Evolutionary conservation across 495 filamentous ascomycete species (phyloP), one percentile per base, ranked within the genome.

Genomic region (Annulohypoxylon maeteangense): DNA sequence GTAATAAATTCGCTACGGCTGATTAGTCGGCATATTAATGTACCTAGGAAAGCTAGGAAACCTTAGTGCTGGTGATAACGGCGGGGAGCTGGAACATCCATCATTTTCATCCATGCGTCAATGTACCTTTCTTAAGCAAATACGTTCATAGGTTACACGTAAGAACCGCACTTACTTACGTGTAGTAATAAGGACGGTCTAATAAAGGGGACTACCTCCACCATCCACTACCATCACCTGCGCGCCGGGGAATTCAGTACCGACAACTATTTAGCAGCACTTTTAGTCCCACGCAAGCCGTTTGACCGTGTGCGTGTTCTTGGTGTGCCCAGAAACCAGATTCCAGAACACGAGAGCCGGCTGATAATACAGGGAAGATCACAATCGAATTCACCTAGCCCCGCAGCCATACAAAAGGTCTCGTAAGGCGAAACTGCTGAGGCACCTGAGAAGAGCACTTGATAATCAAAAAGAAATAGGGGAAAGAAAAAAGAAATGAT

Each of bases 341-440:
- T 23, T n/a, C 50, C 32, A 66, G 44, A 60, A 53, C 64, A 60
- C 25, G 42, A 67, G 42, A 29, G 22, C 44, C 7, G 60, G 53
- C 23, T 53, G 44, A 67, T 60, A 48, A 61, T 50, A 44, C 51
- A 58, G 40, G 27, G 59, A 69, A 64, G 53, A 63, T 63, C 60
- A 32, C 53, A 64, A 69, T 69, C 63, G 59, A 58, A 58, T 58
- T 58, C 54, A 61, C 60, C 40, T 44, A 44, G 40, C 40, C 60
- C 55, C 36, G 38, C 58, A 68, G 31, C 34, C 44, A 48, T 40
- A 40, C 53, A 38, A 20, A 54, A 34, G 29, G 27, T 54, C 48
- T 31, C 12, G 48, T 31, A 31, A 53, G 48, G 48, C 48, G 25
- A 53, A 29, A 16, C 48, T 53, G 31, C 29, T 4, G 20, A 54